A percentile compares a stretch with the other conserved stretches of the same genome.
These are phyloP conservation scores for Penicillium sp. DNA, from an alignment of 2,329 filamentous ascomycete species.

Conservation along the genomic window DNA sequence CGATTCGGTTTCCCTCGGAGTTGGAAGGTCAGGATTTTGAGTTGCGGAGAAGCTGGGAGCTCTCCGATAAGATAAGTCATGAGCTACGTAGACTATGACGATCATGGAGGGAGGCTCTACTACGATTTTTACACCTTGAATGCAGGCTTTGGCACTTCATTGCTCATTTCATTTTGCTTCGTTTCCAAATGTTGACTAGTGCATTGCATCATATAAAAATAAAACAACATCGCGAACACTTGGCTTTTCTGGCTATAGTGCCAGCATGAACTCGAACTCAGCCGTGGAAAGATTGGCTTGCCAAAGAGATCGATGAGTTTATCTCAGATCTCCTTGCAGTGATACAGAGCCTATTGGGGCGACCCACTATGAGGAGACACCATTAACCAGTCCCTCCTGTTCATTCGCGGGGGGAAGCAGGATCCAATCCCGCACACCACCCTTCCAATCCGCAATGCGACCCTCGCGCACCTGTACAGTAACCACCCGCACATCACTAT, in stretches of 20 bases:
- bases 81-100: background rate
- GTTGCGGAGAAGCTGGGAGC: slow-evolving; percentile 26
- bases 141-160: background rate
- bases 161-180: background rate
- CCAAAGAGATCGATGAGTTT: background rate
- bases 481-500: slow-evolving; percentile 81
- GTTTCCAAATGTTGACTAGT: background rate
- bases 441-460: slow-evolving; percentile 92
- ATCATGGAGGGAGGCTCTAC: background rate
- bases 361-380: slow-evolving; percentile 18
- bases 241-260: background rate
- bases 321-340: background rate
- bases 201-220: background rate
- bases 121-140: background rate
- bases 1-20: slow-evolving; percentile 21
- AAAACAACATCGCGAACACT: background rate
- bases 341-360: background rate
- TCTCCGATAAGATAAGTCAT: slow-evolving; percentile 4
- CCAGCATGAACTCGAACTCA: background rate
- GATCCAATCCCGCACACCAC: slow-evolving; percentile 79
- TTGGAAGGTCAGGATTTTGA: slow-evolving; percentile 10
- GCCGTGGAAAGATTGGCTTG: background rate
- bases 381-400: slow-evolving; percentile 31
- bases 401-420: slow-evolving; percentile 37
- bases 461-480: slow-evolving; percentile 82